Base-by-base conservation (phyloP, 257 asterid genomes). In the Petrea volubilis region DNA sequence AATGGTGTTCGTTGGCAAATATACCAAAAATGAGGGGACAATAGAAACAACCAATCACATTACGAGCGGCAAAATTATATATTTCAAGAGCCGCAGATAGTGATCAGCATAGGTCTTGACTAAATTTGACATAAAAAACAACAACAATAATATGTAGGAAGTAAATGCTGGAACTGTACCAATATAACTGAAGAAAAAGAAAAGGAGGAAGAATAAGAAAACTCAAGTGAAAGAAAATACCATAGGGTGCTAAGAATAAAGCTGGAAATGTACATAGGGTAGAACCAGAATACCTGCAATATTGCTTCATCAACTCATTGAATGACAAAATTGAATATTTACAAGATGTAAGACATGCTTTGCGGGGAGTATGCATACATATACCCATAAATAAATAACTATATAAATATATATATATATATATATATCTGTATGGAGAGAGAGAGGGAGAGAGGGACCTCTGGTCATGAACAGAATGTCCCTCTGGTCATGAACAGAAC, bases 251-350 rank as follows among this genome's bases (percentile, higher is more conserved):
- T 92, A 56, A 95, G 86, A 71, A 95, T 85, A 75, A 88, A 84
- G 91, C 99, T 92, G 84, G 85, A 85, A 72, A 95, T 76, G 85
- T 95, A 95, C 93, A 95, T 76, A 15, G 99, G 99, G 78, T 86
- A 95, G 89, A 95, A 95, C 99, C 98, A 95, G 77, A 86, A 83
- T 51, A 95, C 90, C 99, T 95, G 92, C 52, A 68, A 71, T 56
- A 67, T 57, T 17, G 65, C 49, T 66, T 65, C 59, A 68, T 68
- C 58, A 64, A 73, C 57, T 68, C 71, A 73, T 58, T 72, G 67
- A 63, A 64, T 52, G 67, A 47, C 11, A 13, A 58, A 49, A 47
- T 61, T 15, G 29, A 46, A 67, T 40, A 44, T 60, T 69, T 47
- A 71, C 25, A 21, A 38, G 58, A 61, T 31, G 6, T n/a, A 34